Evolutionary conservation across 306 rosid genomes (phyloP).

Genomic region (Inga oerstediana): DNA sequence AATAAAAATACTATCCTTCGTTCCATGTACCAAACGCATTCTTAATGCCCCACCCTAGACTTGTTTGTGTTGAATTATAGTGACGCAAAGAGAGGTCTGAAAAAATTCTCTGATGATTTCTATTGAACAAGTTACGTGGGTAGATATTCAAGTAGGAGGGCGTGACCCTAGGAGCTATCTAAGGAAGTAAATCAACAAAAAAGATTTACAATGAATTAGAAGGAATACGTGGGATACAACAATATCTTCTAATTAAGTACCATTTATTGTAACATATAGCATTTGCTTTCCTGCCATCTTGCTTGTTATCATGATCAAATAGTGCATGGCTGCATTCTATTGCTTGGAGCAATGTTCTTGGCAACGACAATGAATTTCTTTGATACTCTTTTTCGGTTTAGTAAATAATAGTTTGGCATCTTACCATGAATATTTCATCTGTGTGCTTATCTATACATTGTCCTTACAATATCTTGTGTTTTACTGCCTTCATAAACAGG

Average conservation of each 20-base stretch:
- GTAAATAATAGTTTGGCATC: not conserved
- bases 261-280: not conserved
- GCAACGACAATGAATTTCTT: not conserved
- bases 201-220: too few relatives aligned
- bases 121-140: not conserved
- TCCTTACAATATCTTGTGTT: not conserved
- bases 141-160: not conserved
- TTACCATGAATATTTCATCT: not conserved
- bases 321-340: not conserved
- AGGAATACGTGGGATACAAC: too few relatives aligned
- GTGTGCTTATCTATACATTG: not conserved
- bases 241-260: too few relatives aligned
- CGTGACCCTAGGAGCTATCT: not conserved
- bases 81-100: not conserved
- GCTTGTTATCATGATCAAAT: not conserved
- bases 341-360: not conserved
- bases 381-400: not conserved
- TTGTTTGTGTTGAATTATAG: not conserved
- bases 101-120: not conserved
- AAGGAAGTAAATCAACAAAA: not conserved
- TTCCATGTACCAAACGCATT: not conserved
- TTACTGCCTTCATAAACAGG: slow-evolving; percentile 41
- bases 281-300: slow-evolving; percentile 1
- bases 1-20: not conserved
- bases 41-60: not conserved